These are phyloP conservation scores for Boletus rubescentipes DNA, from an alignment of 768 basidiomycete genomes.

Conservation along the genomic window DNA sequence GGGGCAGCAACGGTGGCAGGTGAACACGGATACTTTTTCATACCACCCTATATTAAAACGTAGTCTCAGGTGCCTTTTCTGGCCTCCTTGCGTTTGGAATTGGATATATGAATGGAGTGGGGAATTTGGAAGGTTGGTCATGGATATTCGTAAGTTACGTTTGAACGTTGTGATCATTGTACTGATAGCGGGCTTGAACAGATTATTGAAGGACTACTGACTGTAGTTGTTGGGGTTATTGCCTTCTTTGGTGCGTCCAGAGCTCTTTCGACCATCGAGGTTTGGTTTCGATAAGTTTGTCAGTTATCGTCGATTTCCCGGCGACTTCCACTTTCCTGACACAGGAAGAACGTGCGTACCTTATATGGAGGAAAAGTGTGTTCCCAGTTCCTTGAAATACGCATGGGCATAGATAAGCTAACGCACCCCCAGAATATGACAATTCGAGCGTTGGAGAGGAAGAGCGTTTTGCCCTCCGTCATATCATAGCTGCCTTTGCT, in stretches of 20 bases:
- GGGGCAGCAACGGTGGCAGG: conserved; percentile 64
- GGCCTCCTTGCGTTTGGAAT: conserved; percentile 58
- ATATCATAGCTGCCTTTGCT: conserved; percentile 49
- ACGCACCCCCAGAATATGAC: conserved; percentile 42
- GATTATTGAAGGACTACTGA: conserved; percentile 47
- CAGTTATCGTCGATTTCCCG: conserved; percentile 57
- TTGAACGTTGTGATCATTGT: background rate
- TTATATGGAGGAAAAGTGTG: conserved; percentile 20
- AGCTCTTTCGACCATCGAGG: background rate
- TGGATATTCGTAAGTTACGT: conserved; percentile 59
- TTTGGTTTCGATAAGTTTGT: background rate
- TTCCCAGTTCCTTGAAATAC: background rate
- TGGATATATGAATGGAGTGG: conserved; percentile 48
- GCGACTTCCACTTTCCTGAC: conserved; percentile 20
- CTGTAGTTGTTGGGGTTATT: conserved; percentile 53
- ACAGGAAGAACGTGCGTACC: conserved; percentile 14
- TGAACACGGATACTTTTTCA: background rate
- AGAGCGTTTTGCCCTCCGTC: conserved; percentile 54
- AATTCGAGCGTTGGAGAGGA: conserved; percentile 34
- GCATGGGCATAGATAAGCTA: conserved; percentile 48
- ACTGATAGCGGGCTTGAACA: background rate
- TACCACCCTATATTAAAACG: background rate
- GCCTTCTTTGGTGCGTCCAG: conserved; percentile 46
- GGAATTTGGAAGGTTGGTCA: conserved; percentile 55
- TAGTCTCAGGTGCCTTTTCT: conserved; percentile 48